Conservation (phyloP, 768 basidiomycete genomes). For the Naganishia onofrii region DNA sequence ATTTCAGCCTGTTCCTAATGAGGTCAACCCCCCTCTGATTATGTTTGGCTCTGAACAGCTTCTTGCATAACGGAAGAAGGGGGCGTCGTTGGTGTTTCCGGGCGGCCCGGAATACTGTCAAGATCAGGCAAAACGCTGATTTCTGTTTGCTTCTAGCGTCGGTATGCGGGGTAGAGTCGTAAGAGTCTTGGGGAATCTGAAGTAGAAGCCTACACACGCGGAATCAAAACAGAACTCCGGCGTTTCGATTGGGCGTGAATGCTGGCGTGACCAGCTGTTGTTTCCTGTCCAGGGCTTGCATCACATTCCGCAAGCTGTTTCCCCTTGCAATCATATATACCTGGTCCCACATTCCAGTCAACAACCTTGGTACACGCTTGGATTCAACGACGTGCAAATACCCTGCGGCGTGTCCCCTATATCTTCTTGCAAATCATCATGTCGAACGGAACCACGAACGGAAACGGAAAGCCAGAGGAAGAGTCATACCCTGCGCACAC, state of each 20-base stretch:
- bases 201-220: neutral
- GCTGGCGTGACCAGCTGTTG: constrained; percentile 6
- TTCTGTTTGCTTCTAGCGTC: neutral
- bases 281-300: neutral
- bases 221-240: constrained; percentile 11
- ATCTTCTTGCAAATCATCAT: constrained; percentile 5
- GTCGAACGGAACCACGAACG: constrained; percentile 9
- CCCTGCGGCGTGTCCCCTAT: neutral
- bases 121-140: neutral
- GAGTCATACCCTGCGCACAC: constrained; percentile 25
- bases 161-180: neutral
- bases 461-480: constrained; percentile 1
- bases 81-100: neutral
- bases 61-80: neutral
- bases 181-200: neutral
- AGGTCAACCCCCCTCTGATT: no score
- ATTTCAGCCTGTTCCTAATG: no score
- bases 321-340: neutral
- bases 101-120: constrained; percentile 1
- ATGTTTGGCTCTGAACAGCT: neutral
- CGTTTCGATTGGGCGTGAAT: constrained; percentile 16
- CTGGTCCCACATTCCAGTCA: neutral
- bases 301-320: neutral
- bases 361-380: neutral
- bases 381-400: constrained; percentile 1